phyloP scores from a whole-genome alignment of 768 basidiomycete genomes.

The Suillus lakei region DNA sequence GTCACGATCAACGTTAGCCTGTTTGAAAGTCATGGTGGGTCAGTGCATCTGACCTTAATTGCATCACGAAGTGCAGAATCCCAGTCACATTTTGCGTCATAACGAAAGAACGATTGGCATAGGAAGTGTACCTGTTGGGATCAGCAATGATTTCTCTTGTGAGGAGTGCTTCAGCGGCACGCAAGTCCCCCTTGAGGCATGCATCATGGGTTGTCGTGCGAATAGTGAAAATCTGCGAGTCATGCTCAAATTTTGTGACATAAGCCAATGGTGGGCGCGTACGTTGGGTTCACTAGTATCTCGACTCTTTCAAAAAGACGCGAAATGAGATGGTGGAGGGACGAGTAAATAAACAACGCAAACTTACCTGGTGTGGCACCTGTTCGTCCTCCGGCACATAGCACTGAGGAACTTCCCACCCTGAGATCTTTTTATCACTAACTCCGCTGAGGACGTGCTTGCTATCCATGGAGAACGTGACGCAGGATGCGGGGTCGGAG shows the following conservation, averaged over 20 bases:
- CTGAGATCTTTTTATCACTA: background rate
- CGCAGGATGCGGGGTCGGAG: background rate
- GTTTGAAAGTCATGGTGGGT: background rate
- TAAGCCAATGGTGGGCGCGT: background rate
- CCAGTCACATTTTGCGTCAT: background rate
- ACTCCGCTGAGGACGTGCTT: background rate
- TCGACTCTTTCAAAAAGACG: background rate
- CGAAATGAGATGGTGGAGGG: background rate
- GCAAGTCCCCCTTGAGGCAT: background rate
- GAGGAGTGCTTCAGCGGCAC: background rate
- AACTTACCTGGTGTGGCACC: background rate
- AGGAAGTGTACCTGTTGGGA: background rate
- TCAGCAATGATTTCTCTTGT: background rate
- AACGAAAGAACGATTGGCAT: background rate
- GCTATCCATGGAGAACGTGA: background rate
- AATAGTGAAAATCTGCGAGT: background rate
- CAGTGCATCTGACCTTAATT: background rate
- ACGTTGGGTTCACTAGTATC: background rate
- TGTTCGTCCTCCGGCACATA: background rate
- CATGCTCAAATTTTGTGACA: background rate
- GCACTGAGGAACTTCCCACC: background rate
- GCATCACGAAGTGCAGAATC: background rate
- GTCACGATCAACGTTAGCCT: background rate
- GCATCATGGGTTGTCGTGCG: background rate
- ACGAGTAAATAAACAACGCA: background rate